phyloP scores from a whole-genome alignment of 352 stramenopile genomes.

The Pythium monospermum region DNA sequence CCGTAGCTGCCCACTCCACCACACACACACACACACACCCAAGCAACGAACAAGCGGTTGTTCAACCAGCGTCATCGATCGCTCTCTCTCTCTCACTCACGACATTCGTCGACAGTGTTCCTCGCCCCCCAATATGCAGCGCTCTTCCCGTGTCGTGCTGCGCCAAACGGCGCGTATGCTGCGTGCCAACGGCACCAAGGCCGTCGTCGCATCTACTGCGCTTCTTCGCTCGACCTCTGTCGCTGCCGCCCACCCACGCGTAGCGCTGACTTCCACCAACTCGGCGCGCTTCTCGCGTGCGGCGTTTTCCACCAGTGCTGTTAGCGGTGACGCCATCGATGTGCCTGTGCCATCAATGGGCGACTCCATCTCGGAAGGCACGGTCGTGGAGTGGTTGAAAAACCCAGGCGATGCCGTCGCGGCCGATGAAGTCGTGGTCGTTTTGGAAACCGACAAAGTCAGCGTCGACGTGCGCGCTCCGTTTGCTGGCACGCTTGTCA shows the following conservation, averaged over 20 bases:
- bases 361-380: slow-evolving; percentile 98
- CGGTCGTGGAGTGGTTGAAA: slow-evolving; percentile 95
- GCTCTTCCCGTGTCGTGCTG: slow-evolving; percentile 18
- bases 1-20: background rate
- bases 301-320: slow-evolving; percentile 41
- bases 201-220: background rate
- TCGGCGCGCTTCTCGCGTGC: slow-evolving; percentile 17
- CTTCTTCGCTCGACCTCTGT: background rate
- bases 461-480: slow-evolving; percentile 86
- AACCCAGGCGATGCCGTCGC: slow-evolving; percentile 89
- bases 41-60: slow-evolving; percentile 1
- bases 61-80: slow-evolving; percentile 7
- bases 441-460: slow-evolving; percentile 99
- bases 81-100: background rate
- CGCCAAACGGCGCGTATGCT: slow-evolving; percentile 13
- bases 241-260: background rate
- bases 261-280: background rate
- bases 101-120: too few species aligned
- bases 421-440: slow-evolving; percentile 96
- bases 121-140: slow-evolving; percentile 22
- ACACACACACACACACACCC: background rate
- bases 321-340: slow-evolving; percentile 29
- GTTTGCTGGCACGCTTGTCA: slow-evolving; percentile 81
- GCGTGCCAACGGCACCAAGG: slow-evolving; percentile 8
- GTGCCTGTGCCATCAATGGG: slow-evolving; percentile 87